phyloP scores from a whole-genome alignment of 2,329 filamentous ascomycete genomes.

The Fusarium robinianum region DNA sequence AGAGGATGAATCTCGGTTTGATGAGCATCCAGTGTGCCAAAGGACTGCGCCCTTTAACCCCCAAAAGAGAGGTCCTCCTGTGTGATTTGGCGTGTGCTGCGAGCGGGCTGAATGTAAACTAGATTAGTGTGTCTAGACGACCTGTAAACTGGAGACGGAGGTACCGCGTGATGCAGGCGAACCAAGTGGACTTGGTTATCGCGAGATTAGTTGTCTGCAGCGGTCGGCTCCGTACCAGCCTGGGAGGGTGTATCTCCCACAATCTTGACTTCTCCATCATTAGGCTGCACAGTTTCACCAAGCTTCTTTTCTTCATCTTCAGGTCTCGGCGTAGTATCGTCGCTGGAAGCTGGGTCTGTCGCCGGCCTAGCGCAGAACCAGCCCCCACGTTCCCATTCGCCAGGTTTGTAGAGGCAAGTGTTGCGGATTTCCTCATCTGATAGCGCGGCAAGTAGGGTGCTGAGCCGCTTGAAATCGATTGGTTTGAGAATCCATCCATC shows the following conservation, averaged over 20 bases:
- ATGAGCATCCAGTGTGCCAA: too few species aligned
- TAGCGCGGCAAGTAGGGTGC: constrained; percentile 71
- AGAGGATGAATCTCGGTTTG: constrained; percentile 1
- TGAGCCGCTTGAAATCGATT: constrained; percentile 77
- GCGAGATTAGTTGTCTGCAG: too few species aligned
- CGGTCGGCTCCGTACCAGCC: too few species aligned
- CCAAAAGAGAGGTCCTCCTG: too few species aligned
- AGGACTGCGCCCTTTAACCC: too few species aligned
- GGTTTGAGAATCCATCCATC: constrained; percentile 92
- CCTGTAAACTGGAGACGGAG: too few species aligned
- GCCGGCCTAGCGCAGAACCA: constrained; percentile 63
- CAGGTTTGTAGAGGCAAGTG: constrained; percentile 68
- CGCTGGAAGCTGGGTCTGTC: constrained; percentile 19
- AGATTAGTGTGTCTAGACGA: too few species aligned
- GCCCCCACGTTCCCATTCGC: constrained; percentile 82
- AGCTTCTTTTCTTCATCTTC: constrained; percentile 29
- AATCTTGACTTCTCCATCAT: background rate
- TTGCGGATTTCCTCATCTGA: constrained; percentile 61
- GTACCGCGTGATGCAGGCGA: too few species aligned
- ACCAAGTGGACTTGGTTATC: too few species aligned
- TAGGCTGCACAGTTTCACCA: constrained; percentile 7
- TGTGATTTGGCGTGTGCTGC: too few species aligned
- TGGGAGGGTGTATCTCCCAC: background rate
- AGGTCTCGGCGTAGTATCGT: constrained; percentile 37
- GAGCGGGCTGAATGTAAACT: too few species aligned